A percentile compares a stretch with the other conserved stretches of the same genome.
These are phyloP conservation scores for Wickerhamiella azyma DNA, from an alignment of 805 yeast species.

Conservation along the genomic window DNA sequence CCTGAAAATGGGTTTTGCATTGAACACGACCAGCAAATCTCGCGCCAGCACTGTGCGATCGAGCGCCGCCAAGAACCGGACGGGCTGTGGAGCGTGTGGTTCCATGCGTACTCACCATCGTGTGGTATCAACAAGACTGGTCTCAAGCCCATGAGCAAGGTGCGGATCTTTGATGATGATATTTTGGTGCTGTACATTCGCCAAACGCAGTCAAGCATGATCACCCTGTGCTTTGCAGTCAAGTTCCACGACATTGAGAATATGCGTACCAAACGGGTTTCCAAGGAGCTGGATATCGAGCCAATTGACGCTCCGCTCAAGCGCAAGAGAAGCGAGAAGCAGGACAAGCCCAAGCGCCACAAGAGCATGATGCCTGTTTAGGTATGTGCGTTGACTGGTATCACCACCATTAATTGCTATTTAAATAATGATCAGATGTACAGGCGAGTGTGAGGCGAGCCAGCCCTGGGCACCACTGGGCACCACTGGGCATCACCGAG, in stretches of 20 bases:
- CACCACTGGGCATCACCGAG: too few species aligned
- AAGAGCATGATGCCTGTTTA: background rate
- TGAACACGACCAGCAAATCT: slow-evolving; percentile 57
- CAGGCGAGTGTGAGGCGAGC: too few species aligned
- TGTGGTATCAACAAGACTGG: slow-evolving; percentile 51
- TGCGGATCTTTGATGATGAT: slow-evolving; percentile 5
- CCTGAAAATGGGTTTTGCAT: slow-evolving; percentile 34
- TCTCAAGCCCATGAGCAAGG: background rate
- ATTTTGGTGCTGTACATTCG: background rate
- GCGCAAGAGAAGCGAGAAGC: background rate
- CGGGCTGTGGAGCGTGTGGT: slow-evolving; percentile 54
- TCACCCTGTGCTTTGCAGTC: background rate
- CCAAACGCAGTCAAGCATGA: background rate
- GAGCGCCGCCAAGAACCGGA: slow-evolving; percentile 24
- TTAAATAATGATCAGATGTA: background rate
- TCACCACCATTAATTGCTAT: background rate
- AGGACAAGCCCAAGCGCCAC: background rate
- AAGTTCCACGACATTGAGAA: background rate
- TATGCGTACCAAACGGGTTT: background rate
- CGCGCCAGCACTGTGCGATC: slow-evolving; percentile 71
- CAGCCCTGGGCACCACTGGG: too few species aligned
- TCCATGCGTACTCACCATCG: slow-evolving; percentile 48
- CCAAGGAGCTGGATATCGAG: background rate
- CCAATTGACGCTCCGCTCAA: background rate
- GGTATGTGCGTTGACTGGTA: background rate